These are phyloP conservation scores for Aspergillus panamensis DNA, from an alignment of 495 filamentous ascomycete species.

Conservation along the genomic window DNA sequence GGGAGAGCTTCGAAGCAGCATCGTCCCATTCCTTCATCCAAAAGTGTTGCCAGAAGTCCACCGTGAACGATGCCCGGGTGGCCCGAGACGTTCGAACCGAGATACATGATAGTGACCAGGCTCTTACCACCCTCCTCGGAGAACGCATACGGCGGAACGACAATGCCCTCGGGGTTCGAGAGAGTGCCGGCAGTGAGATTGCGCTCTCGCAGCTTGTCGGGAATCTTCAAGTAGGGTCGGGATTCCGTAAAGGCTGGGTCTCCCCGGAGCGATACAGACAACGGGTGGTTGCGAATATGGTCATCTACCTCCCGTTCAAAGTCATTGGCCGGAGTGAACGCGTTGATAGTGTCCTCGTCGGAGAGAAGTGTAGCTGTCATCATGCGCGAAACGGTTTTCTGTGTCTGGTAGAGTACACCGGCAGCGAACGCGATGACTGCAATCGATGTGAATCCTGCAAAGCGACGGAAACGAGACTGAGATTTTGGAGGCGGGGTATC, in stretches of 20 bases:
- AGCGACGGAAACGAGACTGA: slow-evolving; percentile 36
- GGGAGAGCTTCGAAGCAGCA: slow-evolving; percentile 91
- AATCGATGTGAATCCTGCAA: slow-evolving; percentile 39
- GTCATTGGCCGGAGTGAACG: slow-evolving; percentile 63
- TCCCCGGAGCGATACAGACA: slow-evolving; percentile 61
- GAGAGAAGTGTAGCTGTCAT: slow-evolving; percentile 50
- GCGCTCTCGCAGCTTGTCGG: slow-evolving; percentile 57
- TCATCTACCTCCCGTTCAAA: slow-evolving; percentile 61
- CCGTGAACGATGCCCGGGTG: slow-evolving; percentile 92
- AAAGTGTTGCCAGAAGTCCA: slow-evolving; percentile 82
- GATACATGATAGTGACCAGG: slow-evolving; percentile 70
- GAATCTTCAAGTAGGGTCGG: slow-evolving; percentile 84
- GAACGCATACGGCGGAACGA: slow-evolving; percentile 79
- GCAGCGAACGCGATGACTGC: slow-evolving; percentile 35
- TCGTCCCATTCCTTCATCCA: slow-evolving; percentile 87
- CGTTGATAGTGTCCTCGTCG: slow-evolving; percentile 67
- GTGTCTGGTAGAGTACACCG: slow-evolving; percentile 30
- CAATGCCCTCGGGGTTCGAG: slow-evolving; percentile 68
- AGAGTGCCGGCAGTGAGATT: slow-evolving; percentile 83
- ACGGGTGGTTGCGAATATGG: slow-evolving; percentile 70
- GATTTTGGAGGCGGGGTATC: slow-evolving; percentile 13
- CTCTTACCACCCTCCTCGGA: slow-evolving; percentile 65
- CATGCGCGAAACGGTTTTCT: slow-evolving; percentile 30
- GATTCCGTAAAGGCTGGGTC: slow-evolving; percentile 69
- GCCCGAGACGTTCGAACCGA: slow-evolving; percentile 81